Percentiles rank a stretch among this genome's conserved stretches.
Evolutionary conservation across 2,329 filamentous ascomycete species (phyloP).

Genomic region (Aspergillus phoenicis): DNA sequence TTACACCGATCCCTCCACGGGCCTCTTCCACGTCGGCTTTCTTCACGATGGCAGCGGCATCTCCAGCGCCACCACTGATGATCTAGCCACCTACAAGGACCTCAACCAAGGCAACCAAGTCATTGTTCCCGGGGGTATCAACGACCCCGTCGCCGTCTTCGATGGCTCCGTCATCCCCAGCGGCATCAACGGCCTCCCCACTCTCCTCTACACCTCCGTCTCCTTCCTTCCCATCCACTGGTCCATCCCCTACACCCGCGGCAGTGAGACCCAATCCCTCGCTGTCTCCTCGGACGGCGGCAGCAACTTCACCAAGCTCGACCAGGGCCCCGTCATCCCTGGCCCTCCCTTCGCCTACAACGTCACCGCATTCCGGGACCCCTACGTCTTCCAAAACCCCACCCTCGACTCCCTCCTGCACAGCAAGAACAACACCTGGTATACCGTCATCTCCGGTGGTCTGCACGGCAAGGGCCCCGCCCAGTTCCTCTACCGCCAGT

Average conservation of each 20-base stretch:
- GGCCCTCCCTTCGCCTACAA: conserved; percentile 19
- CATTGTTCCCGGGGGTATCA: conserved; percentile 21
- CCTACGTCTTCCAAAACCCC: conserved; percentile 22
- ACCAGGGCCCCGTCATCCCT: conserved; percentile 50
- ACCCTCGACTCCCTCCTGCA: conserved; percentile 14
- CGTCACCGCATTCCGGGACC: conserved; percentile 26
- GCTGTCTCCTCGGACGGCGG: conserved; percentile 51
- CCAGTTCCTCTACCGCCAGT: conserved; percentile 24
- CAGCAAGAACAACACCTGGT: conserved; percentile 20
- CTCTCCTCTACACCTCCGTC: conserved; percentile 53
- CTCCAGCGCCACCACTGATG: conserved; percentile 19
- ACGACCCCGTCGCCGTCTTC: conserved; percentile 23
- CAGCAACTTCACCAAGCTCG: conserved; percentile 51
- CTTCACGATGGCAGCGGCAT: conserved; percentile 21
- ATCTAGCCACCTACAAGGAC: conserved; percentile 21
- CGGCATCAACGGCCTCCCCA: conserved; percentile 46
- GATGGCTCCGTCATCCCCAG: conserved; percentile 23
- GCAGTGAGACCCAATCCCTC: conserved; percentile 51
- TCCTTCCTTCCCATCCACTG: conserved; percentile 50
- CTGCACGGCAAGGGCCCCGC: conserved; percentile 19
- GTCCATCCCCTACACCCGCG: conserved; percentile 46
- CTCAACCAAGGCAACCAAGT: conserved; percentile 16
- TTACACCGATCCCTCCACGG: conserved; percentile 23
- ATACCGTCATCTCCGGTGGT: conserved; percentile 23
- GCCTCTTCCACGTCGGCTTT: conserved; percentile 24